These are phyloP conservation scores for Fusarium longipes DNA, from an alignment of 2,329 filamentous ascomycete genomes.

Conservation along the genomic window DNA sequence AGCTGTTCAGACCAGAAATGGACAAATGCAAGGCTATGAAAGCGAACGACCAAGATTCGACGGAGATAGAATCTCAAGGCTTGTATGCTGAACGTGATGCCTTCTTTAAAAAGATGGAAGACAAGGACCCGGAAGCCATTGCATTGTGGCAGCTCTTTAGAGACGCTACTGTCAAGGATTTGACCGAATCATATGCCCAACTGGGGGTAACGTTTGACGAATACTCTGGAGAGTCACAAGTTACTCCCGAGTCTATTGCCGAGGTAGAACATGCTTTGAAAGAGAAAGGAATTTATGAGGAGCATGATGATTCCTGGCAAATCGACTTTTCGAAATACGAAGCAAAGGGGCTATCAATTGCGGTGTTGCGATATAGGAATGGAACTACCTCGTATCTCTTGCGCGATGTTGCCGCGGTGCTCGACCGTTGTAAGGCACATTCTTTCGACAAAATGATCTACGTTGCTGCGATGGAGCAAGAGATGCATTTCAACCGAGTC, in stretches of 20 bases:
- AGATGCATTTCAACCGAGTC: slow-evolving; percentile 77
- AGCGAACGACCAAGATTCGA: slow-evolving; percentile 53
- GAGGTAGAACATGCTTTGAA: slow-evolving; percentile 68
- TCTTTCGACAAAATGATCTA: slow-evolving; percentile 84
- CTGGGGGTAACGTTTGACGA: slow-evolving; percentile 68
- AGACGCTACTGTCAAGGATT: slow-evolving; percentile 64
- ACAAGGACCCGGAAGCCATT: slow-evolving; percentile 64
- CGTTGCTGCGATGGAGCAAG: slow-evolving; percentile 77
- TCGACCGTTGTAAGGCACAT: slow-evolving; percentile 69
- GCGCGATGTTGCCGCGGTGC: slow-evolving; percentile 76
- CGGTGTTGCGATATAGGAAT: slow-evolving; percentile 70
- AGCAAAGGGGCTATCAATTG: slow-evolving; percentile 76
- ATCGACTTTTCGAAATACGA: slow-evolving; percentile 79
- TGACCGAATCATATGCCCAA: slow-evolving; percentile 64
- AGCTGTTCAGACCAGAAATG: slow-evolving; percentile 72
- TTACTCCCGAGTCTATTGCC: slow-evolving; percentile 62
- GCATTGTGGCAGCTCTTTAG: slow-evolving; percentile 66
- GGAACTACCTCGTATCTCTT: slow-evolving; percentile 65
- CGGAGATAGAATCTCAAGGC: slow-evolving; percentile 52
- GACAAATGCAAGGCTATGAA: slow-evolving; percentile 61
- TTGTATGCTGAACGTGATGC: slow-evolving; percentile 62
- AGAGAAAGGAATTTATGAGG: slow-evolving; percentile 70
- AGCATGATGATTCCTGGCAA: slow-evolving; percentile 73
- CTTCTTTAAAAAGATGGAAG: slow-evolving; percentile 70
- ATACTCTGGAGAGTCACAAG: slow-evolving; percentile 75